Percentiles rank a stretch among this genome's conserved stretches.
Conservation (phyloP, 441 rosid genomes). For the Dalechampia spathulata region DNA sequence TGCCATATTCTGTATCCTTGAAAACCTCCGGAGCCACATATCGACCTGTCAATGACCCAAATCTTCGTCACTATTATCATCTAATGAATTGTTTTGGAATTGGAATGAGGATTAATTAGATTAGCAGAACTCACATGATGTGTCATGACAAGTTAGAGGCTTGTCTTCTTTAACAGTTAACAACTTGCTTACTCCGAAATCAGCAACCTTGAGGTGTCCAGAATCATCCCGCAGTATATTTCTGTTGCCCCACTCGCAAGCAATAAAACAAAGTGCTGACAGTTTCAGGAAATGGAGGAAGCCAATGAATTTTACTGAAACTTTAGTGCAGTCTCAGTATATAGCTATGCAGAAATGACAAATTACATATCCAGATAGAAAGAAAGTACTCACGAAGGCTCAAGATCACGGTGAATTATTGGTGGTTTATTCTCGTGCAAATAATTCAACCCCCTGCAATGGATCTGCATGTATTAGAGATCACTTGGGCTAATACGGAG, state of each 20-base stretch:
- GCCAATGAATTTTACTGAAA: slow-evolving; percentile 17
- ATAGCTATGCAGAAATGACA: background rate
- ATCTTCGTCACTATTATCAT: no score
- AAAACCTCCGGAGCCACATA: slow-evolving; percentile 92
- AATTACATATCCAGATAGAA: background rate
- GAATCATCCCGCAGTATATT: slow-evolving; percentile 91
- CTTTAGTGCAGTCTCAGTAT: slow-evolving; percentile 11
- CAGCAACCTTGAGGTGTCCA: slow-evolving; percentile 94
- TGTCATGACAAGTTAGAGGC: slow-evolving; percentile 55
- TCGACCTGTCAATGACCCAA: slow-evolving; percentile 46
- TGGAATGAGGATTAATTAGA: background rate
- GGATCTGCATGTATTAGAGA: slow-evolving; percentile 1
- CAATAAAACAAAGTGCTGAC: slow-evolving; percentile 19
- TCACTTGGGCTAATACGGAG: slow-evolving; percentile 5
- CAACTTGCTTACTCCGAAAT: slow-evolving; percentile 92
- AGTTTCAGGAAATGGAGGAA: slow-evolving; percentile 21
- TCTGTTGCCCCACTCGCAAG: slow-evolving; percentile 42
- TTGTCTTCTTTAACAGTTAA: slow-evolving; percentile 76
- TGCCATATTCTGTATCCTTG: slow-evolving; percentile 62
- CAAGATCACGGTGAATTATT: slow-evolving; percentile 93
- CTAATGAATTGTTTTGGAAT: background rate
- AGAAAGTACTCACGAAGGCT: slow-evolving; percentile 83
- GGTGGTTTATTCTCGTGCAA: slow-evolving; percentile 65
- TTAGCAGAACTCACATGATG: slow-evolving; percentile 56
- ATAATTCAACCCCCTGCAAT: slow-evolving; percentile 84